phyloP scores from a whole-genome alignment of 73 alveolate species.

The Blepharisma stoltei region DNA sequence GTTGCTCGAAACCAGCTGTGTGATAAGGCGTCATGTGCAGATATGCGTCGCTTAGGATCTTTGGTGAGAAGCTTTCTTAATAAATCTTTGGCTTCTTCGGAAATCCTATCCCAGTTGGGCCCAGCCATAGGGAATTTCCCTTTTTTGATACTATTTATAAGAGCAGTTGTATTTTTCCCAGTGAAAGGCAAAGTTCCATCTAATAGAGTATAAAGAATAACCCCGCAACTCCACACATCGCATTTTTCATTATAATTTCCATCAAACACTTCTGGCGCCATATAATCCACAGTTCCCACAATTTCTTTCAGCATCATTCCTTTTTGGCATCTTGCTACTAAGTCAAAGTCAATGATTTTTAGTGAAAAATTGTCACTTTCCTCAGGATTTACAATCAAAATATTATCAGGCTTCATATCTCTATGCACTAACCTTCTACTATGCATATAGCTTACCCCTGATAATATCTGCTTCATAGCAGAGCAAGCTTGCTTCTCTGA shows the following conservation, averaged over 20 bases:
- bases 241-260: constrained; percentile 25
- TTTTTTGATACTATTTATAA: constrained; percentile 6
- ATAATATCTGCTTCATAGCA: constrained; percentile 31
- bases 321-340: not conserved
- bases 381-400: constrained; percentile 4
- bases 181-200: not conserved
- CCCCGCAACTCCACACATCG: constrained; percentile 24
- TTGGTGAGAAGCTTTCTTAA: not conserved
- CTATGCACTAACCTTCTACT: constrained; percentile 21
- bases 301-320: constrained; percentile 26
- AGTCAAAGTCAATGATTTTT: constrained; percentile 41
- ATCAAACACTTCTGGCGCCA: constrained; percentile 31
- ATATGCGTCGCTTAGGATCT: not conserved
- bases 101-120: not conserved
- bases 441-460: constrained; percentile 31
- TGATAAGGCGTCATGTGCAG: not conserved
- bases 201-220: constrained; percentile 18
- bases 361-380: constrained; percentile 23
- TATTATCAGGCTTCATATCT: constrained; percentile 36
- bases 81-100: not conserved
- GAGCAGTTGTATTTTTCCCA: constrained; percentile 15
- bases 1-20: too few relatives aligned
- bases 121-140: not conserved
- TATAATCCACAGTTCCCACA: constrained; percentile 27
- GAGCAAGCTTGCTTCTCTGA: constrained; percentile 37